Evolutionary conservation across 768 basidiomycete genomes (phyloP).

Genomic region (Kwoniella europaea): DNA sequence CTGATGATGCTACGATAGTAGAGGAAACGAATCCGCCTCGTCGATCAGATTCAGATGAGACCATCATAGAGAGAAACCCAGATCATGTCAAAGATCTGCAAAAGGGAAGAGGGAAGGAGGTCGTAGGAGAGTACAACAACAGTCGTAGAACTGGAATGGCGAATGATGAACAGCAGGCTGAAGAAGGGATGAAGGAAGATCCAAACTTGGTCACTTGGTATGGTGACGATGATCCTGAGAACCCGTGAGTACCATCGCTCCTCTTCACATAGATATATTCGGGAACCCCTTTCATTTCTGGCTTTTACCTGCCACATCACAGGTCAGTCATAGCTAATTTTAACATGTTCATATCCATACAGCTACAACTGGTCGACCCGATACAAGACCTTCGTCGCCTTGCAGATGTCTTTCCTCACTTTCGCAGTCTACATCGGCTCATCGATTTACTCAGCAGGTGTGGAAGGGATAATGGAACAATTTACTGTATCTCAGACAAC

Average conservation of each 20-base stretch:
- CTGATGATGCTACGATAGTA: neutral
- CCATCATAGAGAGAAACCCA: slow-evolving; percentile 6
- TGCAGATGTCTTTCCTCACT: slow-evolving; percentile 24
- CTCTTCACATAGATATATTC: neutral
- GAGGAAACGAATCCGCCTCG: neutral
- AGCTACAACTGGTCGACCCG: slow-evolving; percentile 27
- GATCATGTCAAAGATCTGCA: too few species aligned
- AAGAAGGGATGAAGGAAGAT: slow-evolving; percentile 21
- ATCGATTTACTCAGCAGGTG: slow-evolving; percentile 22
- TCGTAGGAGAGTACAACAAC: neutral
- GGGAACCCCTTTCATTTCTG: too few species aligned
- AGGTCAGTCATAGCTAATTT: too few species aligned
- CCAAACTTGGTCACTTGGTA: slow-evolving; percentile 29
- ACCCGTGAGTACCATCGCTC: slow-evolving; percentile 24
- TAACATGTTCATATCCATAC: neutral
- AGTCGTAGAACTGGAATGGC: slow-evolving; percentile 1
- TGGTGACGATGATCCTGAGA: slow-evolving; percentile 32
- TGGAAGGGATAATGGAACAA: slow-evolving; percentile 20
- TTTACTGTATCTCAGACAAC: slow-evolving; percentile 23
- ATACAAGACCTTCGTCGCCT: slow-evolving; percentile 22
- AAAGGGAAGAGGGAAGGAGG: slow-evolving; percentile 4
- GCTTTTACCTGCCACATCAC: too few species aligned
- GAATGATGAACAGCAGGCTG: slow-evolving; percentile 14
- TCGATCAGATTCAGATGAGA: slow-evolving; percentile 14
- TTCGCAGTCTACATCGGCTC: slow-evolving; percentile 26